phyloP scores from a whole-genome alignment of 2,329 filamentous ascomycete genomes.

The Penicillium frequentans region DNA sequence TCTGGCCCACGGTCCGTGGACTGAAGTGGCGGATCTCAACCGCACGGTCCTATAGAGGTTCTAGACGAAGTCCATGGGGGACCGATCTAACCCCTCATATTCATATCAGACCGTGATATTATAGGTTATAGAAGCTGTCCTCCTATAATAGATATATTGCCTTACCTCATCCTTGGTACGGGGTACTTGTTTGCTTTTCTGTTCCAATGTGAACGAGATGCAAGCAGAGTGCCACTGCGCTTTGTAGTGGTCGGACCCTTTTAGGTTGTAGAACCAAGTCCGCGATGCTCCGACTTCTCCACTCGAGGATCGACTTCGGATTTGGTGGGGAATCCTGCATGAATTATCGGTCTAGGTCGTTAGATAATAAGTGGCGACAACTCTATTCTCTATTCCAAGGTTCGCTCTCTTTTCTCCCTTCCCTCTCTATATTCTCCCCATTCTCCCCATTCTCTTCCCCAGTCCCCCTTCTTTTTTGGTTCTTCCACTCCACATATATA shows the following conservation, averaged over 20 bases:
- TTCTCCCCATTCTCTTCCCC: background rate
- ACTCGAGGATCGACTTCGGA: conserved; percentile 2
- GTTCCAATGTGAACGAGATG: too few relatives aligned
- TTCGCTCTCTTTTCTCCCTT: background rate
- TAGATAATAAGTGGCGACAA: background rate
- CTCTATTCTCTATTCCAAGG: background rate
- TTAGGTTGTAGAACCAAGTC: background rate
- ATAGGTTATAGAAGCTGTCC: too few relatives aligned
- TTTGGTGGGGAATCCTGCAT: background rate
- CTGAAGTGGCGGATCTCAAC: background rate
- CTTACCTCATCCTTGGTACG: too few relatives aligned
- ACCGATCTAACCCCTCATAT: too few relatives aligned
- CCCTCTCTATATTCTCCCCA: background rate
- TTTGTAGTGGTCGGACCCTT: background rate
- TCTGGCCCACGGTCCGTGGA: background rate
- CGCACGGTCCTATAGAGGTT: conserved; percentile 6
- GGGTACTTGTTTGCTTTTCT: too few relatives aligned
- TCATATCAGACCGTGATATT: too few relatives aligned
- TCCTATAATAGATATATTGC: too few relatives aligned
- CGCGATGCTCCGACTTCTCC: conserved; percentile 9
- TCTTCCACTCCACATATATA: background rate
- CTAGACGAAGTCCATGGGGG: too few relatives aligned
- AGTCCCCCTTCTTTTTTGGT: background rate
- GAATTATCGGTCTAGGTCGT: conserved; percentile 5
- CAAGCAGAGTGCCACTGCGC: too few relatives aligned